phyloP scores from a whole-genome alignment of 495 filamentous ascomycete genomes.

The Tuber brumale region DNA sequence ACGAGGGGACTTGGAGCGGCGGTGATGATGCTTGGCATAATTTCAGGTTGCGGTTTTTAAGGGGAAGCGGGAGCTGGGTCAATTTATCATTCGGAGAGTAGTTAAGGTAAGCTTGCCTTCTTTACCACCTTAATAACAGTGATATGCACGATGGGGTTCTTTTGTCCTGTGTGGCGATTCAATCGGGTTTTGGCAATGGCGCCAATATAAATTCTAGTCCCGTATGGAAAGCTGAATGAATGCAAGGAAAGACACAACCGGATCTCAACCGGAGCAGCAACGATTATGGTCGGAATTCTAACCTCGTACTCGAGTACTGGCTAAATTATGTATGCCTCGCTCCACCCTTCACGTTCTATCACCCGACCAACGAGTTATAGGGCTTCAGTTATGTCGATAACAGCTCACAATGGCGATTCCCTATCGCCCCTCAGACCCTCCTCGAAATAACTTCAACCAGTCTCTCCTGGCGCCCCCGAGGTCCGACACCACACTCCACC shows the following conservation, averaged over 20 bases:
- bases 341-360: not conserved
- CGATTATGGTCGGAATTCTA: slow-evolving; percentile 42
- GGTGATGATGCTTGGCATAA: slow-evolving; percentile 57
- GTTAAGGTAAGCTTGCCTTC: slow-evolving; percentile 45
- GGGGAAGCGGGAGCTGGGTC: slow-evolving; percentile 44
- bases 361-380: not conserved
- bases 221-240: slow-evolving; percentile 60
- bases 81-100: slow-evolving; percentile 60
- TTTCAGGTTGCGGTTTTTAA: slow-evolving; percentile 59
- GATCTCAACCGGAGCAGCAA: slow-evolving; percentile 42
- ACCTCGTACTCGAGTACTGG: slow-evolving; percentile 42
- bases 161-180: not conserved
- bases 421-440: slow-evolving; percentile 47
- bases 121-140: slow-evolving; percentile 3
- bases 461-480: slow-evolving; percentile 42
- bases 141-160: not conserved
- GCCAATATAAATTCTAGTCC: slow-evolving; percentile 60
- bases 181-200: slow-evolving; percentile 56
- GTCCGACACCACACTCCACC: slow-evolving; percentile 6
- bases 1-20: slow-evolving; percentile 53
- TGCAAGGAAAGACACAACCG: slow-evolving; percentile 50
- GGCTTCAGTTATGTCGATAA: slow-evolving; percentile 45
- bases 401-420: slow-evolving; percentile 48
- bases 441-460: slow-evolving; percentile 43
- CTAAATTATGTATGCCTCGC: slow-evolving; percentile 42